phyloP scores from a whole-genome alignment of 352 stramenopile species.

The Globisporangium acanthophoron region DNA sequence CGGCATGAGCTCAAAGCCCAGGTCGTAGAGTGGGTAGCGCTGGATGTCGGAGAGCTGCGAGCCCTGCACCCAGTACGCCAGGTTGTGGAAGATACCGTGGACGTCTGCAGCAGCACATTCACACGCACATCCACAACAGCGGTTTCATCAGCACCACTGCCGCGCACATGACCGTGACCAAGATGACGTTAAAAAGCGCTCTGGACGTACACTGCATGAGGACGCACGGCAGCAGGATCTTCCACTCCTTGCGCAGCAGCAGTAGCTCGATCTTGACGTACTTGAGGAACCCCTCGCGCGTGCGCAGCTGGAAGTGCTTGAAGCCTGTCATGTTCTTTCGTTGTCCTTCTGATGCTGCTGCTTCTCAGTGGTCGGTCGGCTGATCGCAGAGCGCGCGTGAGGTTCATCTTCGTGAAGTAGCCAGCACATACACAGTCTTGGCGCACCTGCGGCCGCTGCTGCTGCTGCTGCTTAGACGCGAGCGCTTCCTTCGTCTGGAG shows the following conservation, averaged over 20 bases:
- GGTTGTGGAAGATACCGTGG: conserved; percentile 81
- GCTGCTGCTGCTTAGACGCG: too few relatives aligned
- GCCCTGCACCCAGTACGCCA: conserved; percentile 81
- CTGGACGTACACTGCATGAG: conserved; percentile 77
- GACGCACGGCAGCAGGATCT: conserved; percentile 62
- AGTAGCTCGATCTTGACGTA: conserved; percentile 62
- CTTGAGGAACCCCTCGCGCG: conserved; percentile 49
- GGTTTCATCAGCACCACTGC: neutral
- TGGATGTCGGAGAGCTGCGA: conserved; percentile 58
- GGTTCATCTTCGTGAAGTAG: too few relatives aligned
- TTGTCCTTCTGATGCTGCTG: neutral
- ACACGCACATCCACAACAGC: neutral
- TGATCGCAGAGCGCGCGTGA: too few relatives aligned
- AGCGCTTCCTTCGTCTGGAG: too few relatives aligned
- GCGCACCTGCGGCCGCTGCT: neutral
- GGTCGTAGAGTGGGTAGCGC: conserved; percentile 67
- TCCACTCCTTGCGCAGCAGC: conserved; percentile 62
- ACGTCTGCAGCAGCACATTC: conserved; percentile 33
- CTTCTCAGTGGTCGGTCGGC: conserved; percentile 5
- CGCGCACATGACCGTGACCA: neutral
- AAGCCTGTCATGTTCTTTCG: neutral
- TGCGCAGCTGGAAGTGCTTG: conserved; percentile 45
- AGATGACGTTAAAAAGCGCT: neutral
- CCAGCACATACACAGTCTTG: neutral
- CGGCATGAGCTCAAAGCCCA: conserved; percentile 69